Conservation (phyloP, 805 yeast genomes). For the Soucietia sequanensis region DNA sequence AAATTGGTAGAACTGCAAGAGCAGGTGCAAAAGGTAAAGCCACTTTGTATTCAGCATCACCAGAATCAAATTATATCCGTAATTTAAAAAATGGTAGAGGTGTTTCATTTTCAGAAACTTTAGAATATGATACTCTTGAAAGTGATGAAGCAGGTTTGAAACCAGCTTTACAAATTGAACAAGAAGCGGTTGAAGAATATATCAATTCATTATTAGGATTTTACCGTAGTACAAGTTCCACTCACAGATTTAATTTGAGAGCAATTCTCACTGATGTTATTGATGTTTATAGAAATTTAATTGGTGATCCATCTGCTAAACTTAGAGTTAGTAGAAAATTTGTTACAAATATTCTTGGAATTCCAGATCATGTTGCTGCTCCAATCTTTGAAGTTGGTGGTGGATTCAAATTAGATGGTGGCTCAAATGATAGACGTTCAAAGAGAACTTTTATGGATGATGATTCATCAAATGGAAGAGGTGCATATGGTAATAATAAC, state of each 20-base stretch:
- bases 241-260: slow-evolving; percentile 19
- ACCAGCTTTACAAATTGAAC: slow-evolving; percentile 13
- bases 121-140: slow-evolving; percentile 37
- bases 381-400: slow-evolving; percentile 28
- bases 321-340: slow-evolving; percentile 14
- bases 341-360: slow-evolving; percentile 21
- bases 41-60: slow-evolving; percentile 51
- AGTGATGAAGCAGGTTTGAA: slow-evolving; percentile 24
- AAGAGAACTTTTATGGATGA: slow-evolving; percentile 8
- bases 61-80: slow-evolving; percentile 56
- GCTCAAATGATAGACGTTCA: slow-evolving; percentile 7
- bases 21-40: slow-evolving; percentile 82
- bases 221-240: slow-evolving; percentile 21
- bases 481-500: slow-evolving; percentile 7
- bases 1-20: slow-evolving; percentile 95
- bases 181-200: slow-evolving; percentile 22
- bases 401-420: slow-evolving; percentile 12
- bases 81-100: slow-evolving; percentile 49
- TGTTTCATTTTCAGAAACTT: slow-evolving; percentile 49
- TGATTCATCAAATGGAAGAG: slow-evolving; percentile 8
- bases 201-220: slow-evolving; percentile 25
- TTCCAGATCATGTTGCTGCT: slow-evolving; percentile 20
- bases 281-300: slow-evolving; percentile 19
- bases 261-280: slow-evolving; percentile 31
- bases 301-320: slow-evolving; percentile 17